Evolutionary conservation across 768 basidiomycete species (phyloP), one percentile per base, ranked within the genome.

Genomic region (Psilocybe cyanescens): DNA sequence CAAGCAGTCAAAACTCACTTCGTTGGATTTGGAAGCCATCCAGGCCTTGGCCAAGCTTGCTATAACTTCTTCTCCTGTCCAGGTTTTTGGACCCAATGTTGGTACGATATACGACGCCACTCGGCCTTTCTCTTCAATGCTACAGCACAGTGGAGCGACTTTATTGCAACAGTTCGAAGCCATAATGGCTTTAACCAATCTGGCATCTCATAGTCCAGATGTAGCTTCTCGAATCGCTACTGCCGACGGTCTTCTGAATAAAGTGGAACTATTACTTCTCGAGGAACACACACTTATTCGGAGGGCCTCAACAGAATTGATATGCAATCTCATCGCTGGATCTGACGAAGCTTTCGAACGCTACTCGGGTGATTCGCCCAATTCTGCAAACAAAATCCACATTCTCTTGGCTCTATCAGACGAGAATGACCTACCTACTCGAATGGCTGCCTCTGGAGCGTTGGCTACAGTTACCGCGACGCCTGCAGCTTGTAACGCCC

Each of bases 151-250:
- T 1, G 81, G 85, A 0, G 84, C 93, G 8, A 88, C 76, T 49
- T 83, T 91, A 35, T 78, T 99, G 5, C 94, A 97, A 70, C 84
- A 84, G 44, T 99, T 99, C 68, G 97, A 99, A 74, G 87, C 88
- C 3, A 80, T 96, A 67, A 98, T 99, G 97, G 96, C 95, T 1
- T 81, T 99, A 55, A 99, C 97, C 7, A 99, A 99, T 72, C 77
- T 99, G 46, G 89, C 97, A 0, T 95, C 95, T 16, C 83, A 92
- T 55, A 85, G 84, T 52, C 77, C 86, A 0, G 83, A 86, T 31
- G 73, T 88, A 8, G 87, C 92, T 2, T 78, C 83, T 17, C 85
- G 89, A 49, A 84, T 97, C 51, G 88, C 87, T 1, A 78, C 79
- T 48, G 78, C 82, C 0, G 82, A 86, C 8, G 86, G 85, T 2